These are phyloP conservation scores for Smallanthus sonchifolius DNA, from an alignment of 129 eudicot species.

Conservation along the genomic window DNA sequence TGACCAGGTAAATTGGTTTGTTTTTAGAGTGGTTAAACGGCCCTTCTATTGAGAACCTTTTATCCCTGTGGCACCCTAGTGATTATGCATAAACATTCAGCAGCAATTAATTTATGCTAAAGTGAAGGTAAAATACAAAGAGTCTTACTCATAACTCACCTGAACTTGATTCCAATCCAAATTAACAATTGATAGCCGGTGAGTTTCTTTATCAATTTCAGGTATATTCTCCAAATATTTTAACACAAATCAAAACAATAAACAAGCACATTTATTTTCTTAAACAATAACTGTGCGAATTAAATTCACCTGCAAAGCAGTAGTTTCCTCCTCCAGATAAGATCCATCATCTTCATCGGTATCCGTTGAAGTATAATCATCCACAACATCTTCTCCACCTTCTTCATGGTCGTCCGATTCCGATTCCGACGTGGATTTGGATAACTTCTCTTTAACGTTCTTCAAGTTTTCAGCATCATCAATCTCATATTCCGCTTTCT, in stretches of 20 bases:
- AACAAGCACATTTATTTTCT: background rate
- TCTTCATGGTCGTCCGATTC: constrained; percentile 16
- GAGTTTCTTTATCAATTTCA: constrained; percentile 77
- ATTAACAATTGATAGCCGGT: constrained; percentile 75
- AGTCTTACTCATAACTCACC: constrained; percentile 40
- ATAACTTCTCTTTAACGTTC: constrained; percentile 5
- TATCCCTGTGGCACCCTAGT: background rate
- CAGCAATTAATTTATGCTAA: background rate
- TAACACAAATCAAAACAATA: background rate
- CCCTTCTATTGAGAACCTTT: no score
- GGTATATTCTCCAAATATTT: constrained; percentile 39
- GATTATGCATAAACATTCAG: background rate
- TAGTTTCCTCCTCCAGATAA: constrained; percentile 43
- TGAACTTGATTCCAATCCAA: constrained; percentile 90
- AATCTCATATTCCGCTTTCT: constrained; percentile 14
- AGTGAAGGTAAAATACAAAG: background rate
- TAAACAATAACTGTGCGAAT: background rate
- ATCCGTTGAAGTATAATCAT: constrained; percentile 45
- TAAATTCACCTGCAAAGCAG: constrained; percentile 15
- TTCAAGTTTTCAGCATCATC: constrained; percentile 18
- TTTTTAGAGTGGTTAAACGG: no score
- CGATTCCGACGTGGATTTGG: constrained; percentile 8
- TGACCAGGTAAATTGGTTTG: no score
- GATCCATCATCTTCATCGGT: constrained; percentile 48
- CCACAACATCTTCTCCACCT: constrained; percentile 27